phyloP scores from a whole-genome alignment of 768 basidiomycete genomes.

The Hericium rajendrae region DNA sequence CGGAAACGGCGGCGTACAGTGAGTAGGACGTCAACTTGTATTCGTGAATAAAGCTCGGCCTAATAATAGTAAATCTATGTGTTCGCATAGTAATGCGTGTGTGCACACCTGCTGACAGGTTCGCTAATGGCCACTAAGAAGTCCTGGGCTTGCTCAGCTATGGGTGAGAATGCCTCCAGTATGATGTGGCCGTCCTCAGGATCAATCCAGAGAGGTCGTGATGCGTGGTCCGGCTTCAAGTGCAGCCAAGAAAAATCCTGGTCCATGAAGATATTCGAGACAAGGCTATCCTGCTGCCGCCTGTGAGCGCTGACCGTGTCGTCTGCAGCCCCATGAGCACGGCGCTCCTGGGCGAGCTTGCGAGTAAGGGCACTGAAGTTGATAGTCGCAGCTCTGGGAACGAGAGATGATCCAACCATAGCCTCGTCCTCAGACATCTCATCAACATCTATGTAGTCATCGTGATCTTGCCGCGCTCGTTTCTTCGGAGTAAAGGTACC shows the following conservation, averaged over 20 bases:
- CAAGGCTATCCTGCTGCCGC: conserved; percentile 62
- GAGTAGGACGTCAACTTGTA: conserved; percentile 98
- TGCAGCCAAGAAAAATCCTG: conserved; percentile 83
- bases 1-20: conserved; percentile 96
- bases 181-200: conserved; percentile 90
- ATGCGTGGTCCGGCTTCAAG: conserved; percentile 83
- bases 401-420: conserved; percentile 29
- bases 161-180: conserved; percentile 94
- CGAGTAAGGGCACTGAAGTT: conserved; percentile 80
- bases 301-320: conserved; percentile 44
- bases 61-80: conserved; percentile 25
- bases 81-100: conserved; percentile 18
- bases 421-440: conserved; percentile 47
- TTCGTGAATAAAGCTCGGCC: conserved; percentile 97
- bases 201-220: conserved; percentile 93
- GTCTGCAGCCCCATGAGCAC: conserved; percentile 31
- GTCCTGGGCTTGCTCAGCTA: conserved; percentile 97
- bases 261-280: conserved; percentile 76
- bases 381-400: conserved; percentile 72
- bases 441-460: conserved; percentile 50
- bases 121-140: conserved; percentile 97
- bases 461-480: conserved; percentile 37
- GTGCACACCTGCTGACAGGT: conserved; percentile 90
- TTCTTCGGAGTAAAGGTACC: conserved; percentile 25
- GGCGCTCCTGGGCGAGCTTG: conserved; percentile 59